Percentiles rank a stretch among this genome's conserved stretches.
phyloP scores from a whole-genome alignment of 2,329 filamentous ascomycete species.

The Penicillium sp. region DNA sequence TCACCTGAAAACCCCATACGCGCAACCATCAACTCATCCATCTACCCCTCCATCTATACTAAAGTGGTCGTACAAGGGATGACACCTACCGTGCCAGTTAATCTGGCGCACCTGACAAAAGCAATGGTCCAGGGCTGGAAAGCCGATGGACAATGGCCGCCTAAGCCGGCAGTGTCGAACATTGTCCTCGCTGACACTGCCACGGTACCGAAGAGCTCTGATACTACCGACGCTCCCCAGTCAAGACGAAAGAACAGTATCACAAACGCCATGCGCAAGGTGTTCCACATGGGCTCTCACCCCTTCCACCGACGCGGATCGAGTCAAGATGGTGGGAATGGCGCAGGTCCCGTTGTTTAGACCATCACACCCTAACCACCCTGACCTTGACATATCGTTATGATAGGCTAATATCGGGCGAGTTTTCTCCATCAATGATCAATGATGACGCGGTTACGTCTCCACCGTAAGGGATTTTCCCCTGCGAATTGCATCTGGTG shows the following conservation, averaged over 20 bases:
- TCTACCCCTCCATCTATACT: conserved; percentile 82
- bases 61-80: conserved; percentile 80
- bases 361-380: neutral
- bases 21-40: conserved; percentile 68
- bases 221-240: conserved; percentile 15
- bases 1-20: conserved; percentile 75
- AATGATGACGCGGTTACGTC: neutral
- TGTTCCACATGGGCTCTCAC: conserved; percentile 38
- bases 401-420: neutral
- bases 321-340: conserved; percentile 1
- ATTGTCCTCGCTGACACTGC: conserved; percentile 33
- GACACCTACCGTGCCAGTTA: conserved; percentile 84
- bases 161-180: conserved; percentile 49
- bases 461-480: neutral
- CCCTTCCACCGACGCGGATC: conserved; percentile 40
- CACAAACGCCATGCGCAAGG: conserved; percentile 43
- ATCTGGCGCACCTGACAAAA: conserved; percentile 75
- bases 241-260: conserved; percentile 35
- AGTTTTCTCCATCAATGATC: neutral
- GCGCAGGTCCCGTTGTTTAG: conserved; percentile 1
- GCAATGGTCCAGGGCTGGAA: conserved; percentile 91
- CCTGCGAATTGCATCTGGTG: conserved; percentile 10
- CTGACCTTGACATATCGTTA: neutral
- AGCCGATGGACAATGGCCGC: conserved; percentile 89
- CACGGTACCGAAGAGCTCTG: conserved; percentile 20